Evolutionary conservation across 129 eudicot species (phyloP).

Genomic region (Saussurea involucrata): DNA sequence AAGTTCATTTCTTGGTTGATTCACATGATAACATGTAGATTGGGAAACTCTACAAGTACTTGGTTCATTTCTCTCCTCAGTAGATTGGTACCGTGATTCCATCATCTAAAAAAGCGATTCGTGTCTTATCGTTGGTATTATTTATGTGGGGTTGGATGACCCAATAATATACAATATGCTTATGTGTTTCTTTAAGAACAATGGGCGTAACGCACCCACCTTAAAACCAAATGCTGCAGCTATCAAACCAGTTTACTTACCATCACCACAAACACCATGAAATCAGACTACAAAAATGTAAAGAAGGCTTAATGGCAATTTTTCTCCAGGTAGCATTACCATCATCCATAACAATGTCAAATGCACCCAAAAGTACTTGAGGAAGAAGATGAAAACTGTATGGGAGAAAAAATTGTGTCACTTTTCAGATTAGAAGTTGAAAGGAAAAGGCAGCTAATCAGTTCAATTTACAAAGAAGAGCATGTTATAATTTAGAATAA

Average conservation of each 20-base stretch:
- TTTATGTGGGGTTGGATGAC: background rate
- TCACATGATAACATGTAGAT: constrained; percentile 7
- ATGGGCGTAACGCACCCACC: constrained; percentile 30
- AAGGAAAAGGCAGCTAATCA: no score
- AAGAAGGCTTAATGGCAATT: no score
- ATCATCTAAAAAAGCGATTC: constrained; percentile 57
- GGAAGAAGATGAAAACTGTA: no score
- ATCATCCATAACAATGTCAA: no score
- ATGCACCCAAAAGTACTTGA: no score
- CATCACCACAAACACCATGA: background rate
- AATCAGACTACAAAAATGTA: background rate
- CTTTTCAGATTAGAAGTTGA: no score
- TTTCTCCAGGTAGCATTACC: no score
- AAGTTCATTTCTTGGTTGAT: background rate
- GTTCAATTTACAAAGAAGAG: no score
- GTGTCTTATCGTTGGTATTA: background rate
- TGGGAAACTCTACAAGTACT: background rate
- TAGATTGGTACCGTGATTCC: constrained; percentile 99
- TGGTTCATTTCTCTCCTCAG: constrained; percentile 75
- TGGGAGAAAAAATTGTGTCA: no score
- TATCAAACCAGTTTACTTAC: constrained; percentile 66
- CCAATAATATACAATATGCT: background rate
- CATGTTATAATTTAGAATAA: no score
- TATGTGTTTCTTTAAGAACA: background rate
- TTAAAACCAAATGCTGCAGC: constrained; percentile 96